Conservation (phyloP, 2,329 filamentous ascomycete species). For the Aspergillus flavus region DNA sequence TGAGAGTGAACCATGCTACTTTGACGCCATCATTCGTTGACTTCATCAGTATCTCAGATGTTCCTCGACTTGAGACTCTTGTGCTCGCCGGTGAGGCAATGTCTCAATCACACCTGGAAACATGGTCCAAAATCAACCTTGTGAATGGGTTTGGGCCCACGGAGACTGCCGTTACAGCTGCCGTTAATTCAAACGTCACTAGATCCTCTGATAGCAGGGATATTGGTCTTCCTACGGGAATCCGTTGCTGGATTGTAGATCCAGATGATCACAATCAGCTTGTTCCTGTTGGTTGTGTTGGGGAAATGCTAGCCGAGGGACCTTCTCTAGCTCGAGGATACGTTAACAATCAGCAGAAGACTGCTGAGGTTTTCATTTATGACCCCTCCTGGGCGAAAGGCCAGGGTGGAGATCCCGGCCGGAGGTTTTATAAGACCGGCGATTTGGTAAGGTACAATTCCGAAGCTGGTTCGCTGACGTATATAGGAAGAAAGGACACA, state of each 20-base stretch:
- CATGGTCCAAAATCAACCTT: slow-evolving; percentile 41
- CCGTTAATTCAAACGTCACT: slow-evolving; percentile 37
- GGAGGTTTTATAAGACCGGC: slow-evolving; percentile 46
- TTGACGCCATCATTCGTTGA: slow-evolving; percentile 63
- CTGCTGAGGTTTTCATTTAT: slow-evolving; percentile 59
- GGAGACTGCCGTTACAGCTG: slow-evolving; percentile 41
- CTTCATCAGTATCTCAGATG: slow-evolving; percentile 46
- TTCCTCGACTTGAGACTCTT: slow-evolving; percentile 47
- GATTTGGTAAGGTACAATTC: slow-evolving; percentile 44
- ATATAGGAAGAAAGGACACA: slow-evolving; percentile 65
- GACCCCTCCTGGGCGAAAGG: slow-evolving; percentile 56
- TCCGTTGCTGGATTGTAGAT: slow-evolving; percentile 44
- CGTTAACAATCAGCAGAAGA: slow-evolving; percentile 60
- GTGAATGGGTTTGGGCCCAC: slow-evolving; percentile 50
- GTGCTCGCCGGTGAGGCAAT: slow-evolving; percentile 53
- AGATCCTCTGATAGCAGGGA: slow-evolving; percentile 35
- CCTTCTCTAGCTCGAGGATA: slow-evolving; percentile 67
- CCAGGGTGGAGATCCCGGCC: slow-evolving; percentile 30
- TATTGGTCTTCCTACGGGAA: slow-evolving; percentile 39
- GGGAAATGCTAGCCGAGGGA: slow-evolving; percentile 43
- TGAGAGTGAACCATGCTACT: slow-evolving; percentile 57
- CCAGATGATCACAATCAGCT: slow-evolving; percentile 42
- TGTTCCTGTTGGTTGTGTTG: slow-evolving; percentile 44
- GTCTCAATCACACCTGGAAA: slow-evolving; percentile 43
- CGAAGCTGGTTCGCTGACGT: slow-evolving; percentile 38